phyloP scores from a whole-genome alignment of 176 grass and related monocot species.

The Lolium perenne region DNA sequence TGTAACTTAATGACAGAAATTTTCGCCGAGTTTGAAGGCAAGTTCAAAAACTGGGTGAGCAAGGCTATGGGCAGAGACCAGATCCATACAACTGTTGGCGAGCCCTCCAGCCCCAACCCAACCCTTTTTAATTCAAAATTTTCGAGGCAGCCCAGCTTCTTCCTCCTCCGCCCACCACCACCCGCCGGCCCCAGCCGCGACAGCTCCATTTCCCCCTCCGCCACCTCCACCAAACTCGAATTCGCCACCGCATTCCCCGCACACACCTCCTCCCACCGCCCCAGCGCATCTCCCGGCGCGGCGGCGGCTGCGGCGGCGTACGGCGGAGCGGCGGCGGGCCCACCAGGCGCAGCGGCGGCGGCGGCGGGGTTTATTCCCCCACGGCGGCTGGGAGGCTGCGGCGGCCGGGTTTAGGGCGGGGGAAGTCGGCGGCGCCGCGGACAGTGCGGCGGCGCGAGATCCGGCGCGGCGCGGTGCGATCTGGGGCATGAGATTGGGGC shows the following conservation, averaged over 20 bases:
- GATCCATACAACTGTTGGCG: conserved; percentile 19
- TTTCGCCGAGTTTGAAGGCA: no score
- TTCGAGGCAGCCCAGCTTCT: conserved; percentile 56
- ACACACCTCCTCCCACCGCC: neutral
- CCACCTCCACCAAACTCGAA: conserved; percentile 49
- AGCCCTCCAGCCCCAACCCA: conserved; percentile 18
- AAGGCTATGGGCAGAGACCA: no score
- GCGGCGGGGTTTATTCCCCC: neutral
- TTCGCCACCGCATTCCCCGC: conserved; percentile 50
- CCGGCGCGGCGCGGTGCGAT: conserved; percentile 64
- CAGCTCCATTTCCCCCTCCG: conserved; percentile 70
- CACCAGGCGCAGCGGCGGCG: neutral
- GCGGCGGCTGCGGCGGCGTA: neutral
- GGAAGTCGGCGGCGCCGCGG: neutral
- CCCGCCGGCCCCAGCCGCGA: conserved; percentile 45
- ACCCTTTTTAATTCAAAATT: conserved; percentile 56
- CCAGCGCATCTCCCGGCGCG: conserved; percentile 1
- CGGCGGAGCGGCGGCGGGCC: neutral
- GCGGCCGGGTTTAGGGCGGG: conserved; percentile 19
- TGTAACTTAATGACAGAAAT: no score
- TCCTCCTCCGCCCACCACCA: conserved; percentile 17
- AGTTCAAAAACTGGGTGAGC: no score
- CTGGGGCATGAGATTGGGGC: conserved; percentile 68
- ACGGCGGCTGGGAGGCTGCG: neutral
- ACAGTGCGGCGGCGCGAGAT: conserved; percentile 54